Percentiles rank a stretch among this genome's conserved stretches.
These are phyloP conservation scores for Colletotrichum camelliae DNA, from an alignment of 2,329 filamentous ascomycete genomes.

Conservation along the genomic window DNA sequence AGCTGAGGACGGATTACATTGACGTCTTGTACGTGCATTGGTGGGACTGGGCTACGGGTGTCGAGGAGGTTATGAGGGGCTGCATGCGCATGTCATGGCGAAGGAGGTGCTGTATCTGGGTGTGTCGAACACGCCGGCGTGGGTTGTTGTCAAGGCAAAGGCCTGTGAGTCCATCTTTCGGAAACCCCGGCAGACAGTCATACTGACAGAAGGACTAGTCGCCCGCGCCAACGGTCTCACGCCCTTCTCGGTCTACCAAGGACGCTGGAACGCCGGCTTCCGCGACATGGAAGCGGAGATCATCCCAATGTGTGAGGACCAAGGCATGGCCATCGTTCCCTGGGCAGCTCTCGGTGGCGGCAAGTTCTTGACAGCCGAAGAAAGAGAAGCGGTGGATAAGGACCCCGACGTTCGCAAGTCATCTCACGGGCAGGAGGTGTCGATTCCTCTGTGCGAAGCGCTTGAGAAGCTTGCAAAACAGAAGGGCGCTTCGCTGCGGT, in stretches of 20 bases:
- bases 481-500: neutral
- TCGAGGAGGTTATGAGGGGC: conserved; percentile 46
- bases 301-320: conserved; percentile 43
- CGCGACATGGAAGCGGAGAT: conserved; percentile 45
- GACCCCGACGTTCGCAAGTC: neutral
- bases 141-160: conserved; percentile 42
- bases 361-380: conserved; percentile 46
- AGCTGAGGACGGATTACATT: conserved; percentile 48
- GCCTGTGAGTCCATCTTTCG: conserved; percentile 20
- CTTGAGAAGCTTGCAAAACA: conserved; percentile 16
- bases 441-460: neutral
- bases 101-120: conserved; percentile 47
- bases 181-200: accelerated
- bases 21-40: conserved; percentile 49
- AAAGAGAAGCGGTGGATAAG: conserved; percentile 30
- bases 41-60: conserved; percentile 45
- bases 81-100: conserved; percentile 43
- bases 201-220: conserved; percentile 1
- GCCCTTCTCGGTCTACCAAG: conserved; percentile 43
- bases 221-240: conserved; percentile 36
- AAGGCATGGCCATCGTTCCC: conserved; percentile 58
- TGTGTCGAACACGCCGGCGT: conserved; percentile 42
- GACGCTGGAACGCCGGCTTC: conserved; percentile 36
- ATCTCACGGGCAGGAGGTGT: neutral
- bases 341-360: conserved; percentile 65